Percentiles rank a stretch among this genome's conserved stretches.
Conservation (phyloP, 306 rosid genomes). For the Ceratonia siliqua region DNA sequence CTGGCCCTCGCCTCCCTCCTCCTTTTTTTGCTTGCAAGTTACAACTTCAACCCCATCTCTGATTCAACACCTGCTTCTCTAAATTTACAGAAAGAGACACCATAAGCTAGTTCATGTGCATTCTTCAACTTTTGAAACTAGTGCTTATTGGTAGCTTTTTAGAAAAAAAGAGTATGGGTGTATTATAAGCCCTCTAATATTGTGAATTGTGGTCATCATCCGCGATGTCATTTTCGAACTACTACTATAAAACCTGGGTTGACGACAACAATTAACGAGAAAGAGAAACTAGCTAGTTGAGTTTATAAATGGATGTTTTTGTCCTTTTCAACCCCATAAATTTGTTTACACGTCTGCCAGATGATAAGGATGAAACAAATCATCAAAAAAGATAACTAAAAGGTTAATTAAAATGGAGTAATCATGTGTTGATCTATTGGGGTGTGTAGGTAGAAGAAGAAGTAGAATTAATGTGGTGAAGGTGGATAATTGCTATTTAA, state of each 20-base stretch:
- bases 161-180: background rate
- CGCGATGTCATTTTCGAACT: no score
- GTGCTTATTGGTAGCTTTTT: background rate
- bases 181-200: slow-evolving; percentile 4
- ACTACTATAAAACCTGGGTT: no score
- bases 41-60: background rate
- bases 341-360: background rate
- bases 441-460: background rate
- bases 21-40: slow-evolving; percentile 26
- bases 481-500: slow-evolving; percentile 38
- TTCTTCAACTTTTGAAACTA: slow-evolving; percentile 24
- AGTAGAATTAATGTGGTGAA: slow-evolving; percentile 33
- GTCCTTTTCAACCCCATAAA: slow-evolving; percentile 26
- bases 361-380: background rate
- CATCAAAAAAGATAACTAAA: background rate
- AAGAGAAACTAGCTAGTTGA: background rate
- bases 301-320: slow-evolving; percentile 27
- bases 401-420: background rate
- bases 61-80: background rate
- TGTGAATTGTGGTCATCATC: no score
- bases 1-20: background rate
- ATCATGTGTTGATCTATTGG: background rate
- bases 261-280: slow-evolving; percentile 19
- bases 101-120: slow-evolving; percentile 1
- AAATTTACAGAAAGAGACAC: background rate